A percentile compares a stretch with the other conserved stretches of the same genome.
phyloP scores from a whole-genome alignment of 2,329 filamentous ascomycete genomes.

The Byssochlamys sp. region DNA sequence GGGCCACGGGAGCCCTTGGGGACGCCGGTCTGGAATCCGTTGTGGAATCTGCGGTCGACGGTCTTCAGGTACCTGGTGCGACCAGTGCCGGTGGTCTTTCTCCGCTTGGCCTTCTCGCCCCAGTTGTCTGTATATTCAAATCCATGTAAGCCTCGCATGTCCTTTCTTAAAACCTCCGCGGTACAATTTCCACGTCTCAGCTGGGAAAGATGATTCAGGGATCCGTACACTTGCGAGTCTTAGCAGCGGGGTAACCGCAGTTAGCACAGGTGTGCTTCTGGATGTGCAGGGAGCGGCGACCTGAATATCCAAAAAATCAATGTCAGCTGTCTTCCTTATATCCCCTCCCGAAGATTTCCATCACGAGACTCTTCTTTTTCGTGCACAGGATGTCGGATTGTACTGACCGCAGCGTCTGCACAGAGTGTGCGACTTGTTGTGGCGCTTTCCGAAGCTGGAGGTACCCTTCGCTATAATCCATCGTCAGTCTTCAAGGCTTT shows the following conservation, averaged over 20 bases:
- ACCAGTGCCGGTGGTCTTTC: constrained; percentile 97
- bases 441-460: constrained; percentile 67
- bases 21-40: constrained; percentile 86
- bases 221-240: constrained; percentile 91
- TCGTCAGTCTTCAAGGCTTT: constrained; percentile 33
- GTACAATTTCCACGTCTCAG: constrained; percentile 23
- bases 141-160: constrained; percentile 18
- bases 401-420: constrained; percentile 96
- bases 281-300: constrained; percentile 94
- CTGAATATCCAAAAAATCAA: constrained; percentile 39
- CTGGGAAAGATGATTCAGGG: constrained; percentile 5
- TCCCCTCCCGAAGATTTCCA: constrained; percentile 5
- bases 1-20: constrained; percentile 75
- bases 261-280: constrained; percentile 97
- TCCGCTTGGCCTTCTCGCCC: constrained; percentile 99
- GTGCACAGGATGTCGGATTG: not conserved
- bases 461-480: constrained; percentile 57
- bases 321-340: constrained; percentile 17
- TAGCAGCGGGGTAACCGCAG: constrained; percentile 95
- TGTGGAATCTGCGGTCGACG: constrained; percentile 88
- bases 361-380: not conserved
- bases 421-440: constrained; percentile 97
- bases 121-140: constrained; percentile 69
- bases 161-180: constrained; percentile 1
- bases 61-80: constrained; percentile 91